These are phyloP conservation scores for Fusarium illudens DNA, from an alignment of 2,329 filamentous ascomycete genomes.

Conservation along the genomic window DNA sequence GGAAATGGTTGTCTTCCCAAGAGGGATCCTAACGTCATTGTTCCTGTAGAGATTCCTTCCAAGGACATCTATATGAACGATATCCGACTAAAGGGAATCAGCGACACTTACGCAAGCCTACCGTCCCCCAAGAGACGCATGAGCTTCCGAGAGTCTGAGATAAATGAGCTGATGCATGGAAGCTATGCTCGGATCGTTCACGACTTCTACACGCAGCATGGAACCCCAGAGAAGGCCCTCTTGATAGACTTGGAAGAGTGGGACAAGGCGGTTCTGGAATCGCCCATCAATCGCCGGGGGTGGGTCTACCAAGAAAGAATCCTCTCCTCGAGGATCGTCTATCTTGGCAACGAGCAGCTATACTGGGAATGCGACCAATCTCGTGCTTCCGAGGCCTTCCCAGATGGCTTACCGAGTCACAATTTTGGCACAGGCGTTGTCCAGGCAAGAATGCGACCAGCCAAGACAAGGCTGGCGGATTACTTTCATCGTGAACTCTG, in stretches of 20 bases:
- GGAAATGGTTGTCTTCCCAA: background rate
- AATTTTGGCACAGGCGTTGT: background rate
- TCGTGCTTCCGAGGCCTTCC: background rate
- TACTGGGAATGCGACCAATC: constrained; percentile 8
- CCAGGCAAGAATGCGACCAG: background rate
- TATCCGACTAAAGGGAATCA: background rate
- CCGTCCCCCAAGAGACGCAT: background rate
- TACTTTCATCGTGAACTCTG: background rate
- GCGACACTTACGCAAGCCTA: background rate
- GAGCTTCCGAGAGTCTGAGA: background rate
- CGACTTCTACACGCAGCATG: background rate
- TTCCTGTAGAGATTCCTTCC: background rate
- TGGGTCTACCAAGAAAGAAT: constrained; percentile 8
- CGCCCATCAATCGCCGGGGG: background rate
- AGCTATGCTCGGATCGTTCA: background rate
- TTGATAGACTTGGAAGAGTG: background rate
- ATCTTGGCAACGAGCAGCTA: background rate
- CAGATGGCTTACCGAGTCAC: background rate
- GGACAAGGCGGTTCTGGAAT: background rate
- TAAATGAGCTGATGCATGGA: background rate
- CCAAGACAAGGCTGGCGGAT: background rate
- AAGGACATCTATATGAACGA: background rate
- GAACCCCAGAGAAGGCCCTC: background rate
- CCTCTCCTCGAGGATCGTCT: background rate
- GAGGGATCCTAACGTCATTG: background rate